Conservation (phyloP, 2,329 filamentous ascomycete species). For the Hypomyces rosellus region DNA sequence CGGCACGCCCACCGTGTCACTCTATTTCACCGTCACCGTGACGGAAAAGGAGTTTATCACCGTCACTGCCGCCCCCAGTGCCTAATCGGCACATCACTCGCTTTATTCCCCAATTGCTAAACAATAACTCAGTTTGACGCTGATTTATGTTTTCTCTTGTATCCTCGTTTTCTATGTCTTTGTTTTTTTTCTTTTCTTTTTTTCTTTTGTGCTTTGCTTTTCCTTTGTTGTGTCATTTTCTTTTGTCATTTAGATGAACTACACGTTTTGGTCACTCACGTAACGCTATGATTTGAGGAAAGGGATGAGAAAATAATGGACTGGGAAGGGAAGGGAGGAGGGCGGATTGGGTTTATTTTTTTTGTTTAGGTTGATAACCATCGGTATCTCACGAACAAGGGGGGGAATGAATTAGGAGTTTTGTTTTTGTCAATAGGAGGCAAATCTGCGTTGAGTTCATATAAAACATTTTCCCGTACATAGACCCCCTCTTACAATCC, state of each 20-base stretch:
- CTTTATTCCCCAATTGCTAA: not conserved
- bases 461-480: no score
- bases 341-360: not conserved
- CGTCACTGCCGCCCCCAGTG: conserved; percentile 16
- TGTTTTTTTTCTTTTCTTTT: not conserved
- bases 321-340: no score
- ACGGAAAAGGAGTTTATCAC: conserved; percentile 29
- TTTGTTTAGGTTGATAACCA: not conserved
- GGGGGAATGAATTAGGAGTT: no score
- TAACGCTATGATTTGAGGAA: not conserved
- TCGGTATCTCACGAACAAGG: no score
- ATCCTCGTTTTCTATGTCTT: no score
- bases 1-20: conserved; percentile 29
- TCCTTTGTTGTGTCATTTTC: not conserved
- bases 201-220: not conserved
- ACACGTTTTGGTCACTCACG: not conserved
- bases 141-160: not conserved
- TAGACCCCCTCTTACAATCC: no score
- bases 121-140: not conserved
- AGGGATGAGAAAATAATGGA: not conserved
- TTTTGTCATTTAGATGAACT: not conserved
- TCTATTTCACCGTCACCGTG: conserved; percentile 32
- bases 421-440: no score
- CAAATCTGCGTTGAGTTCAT: no score
- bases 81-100: not conserved